Evolutionary conservation across 352 stramenopile species (phyloP).

Genomic region (Plasmopara muralis): DNA sequence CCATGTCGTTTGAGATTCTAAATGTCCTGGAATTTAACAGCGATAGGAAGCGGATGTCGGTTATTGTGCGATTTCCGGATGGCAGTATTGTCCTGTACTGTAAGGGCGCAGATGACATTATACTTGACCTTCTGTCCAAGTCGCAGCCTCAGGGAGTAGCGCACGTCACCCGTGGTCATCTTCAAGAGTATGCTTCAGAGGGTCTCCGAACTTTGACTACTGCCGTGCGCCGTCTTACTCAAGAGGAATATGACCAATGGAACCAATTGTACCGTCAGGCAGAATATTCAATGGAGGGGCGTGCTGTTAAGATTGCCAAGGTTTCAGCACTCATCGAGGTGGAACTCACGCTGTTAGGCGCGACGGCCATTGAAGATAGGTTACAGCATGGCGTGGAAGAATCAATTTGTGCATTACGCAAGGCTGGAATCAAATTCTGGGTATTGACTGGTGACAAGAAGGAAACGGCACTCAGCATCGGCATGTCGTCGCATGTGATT

Average conservation of each 20-base stretch:
- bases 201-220: constrained; percentile 71
- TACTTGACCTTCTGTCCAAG: constrained; percentile 68
- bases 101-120: constrained; percentile 75
- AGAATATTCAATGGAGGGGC: constrained; percentile 65
- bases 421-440: constrained; percentile 95
- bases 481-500: constrained; percentile 87
- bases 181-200: constrained; percentile 78
- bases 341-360: constrained; percentile 81
- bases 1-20: constrained; percentile 88
- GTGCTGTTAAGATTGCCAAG: constrained; percentile 65
- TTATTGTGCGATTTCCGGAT: constrained; percentile 87
- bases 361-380: constrained; percentile 90
- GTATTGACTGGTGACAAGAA: constrained; percentile 92
- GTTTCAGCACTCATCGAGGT: constrained; percentile 80
- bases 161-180: constrained; percentile 73
- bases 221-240: constrained; percentile 55
- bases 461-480: constrained; percentile 82
- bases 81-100: constrained; percentile 76
- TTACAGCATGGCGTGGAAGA: constrained; percentile 91
- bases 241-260: constrained; percentile 75
- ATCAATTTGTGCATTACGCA: constrained; percentile 87
- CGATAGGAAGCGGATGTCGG: constrained; percentile 97
- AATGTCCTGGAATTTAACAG: constrained; percentile 98
- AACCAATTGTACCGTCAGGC: constrained; percentile 62
- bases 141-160: constrained; percentile 66